Base-by-base conservation (phyloP, 2,329 filamentous ascomycete species). In the Claviceps sp. region DNA sequence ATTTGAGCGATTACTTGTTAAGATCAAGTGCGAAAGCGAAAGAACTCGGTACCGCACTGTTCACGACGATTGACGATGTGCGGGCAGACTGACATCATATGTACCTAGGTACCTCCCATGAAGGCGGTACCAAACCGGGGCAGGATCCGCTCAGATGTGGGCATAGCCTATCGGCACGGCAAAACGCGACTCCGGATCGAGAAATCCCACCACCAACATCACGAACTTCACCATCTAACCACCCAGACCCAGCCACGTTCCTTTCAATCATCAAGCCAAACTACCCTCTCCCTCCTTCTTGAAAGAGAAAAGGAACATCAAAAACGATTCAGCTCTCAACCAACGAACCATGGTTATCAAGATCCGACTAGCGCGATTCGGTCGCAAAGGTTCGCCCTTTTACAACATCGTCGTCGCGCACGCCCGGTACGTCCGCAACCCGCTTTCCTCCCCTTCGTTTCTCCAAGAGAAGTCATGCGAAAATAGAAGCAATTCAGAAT, bases 391-490 rank as follows among this genome's bases (percentile, higher is more conserved):
- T 66, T 68, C 80, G n/a, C 91, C 93, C 2, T 85, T 96, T 62
- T 98, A 95, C 78, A 98, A 98, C 73, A 96, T 98, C 57, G 89
- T 97, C 59, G 87, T 98, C 58, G 81, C 89, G 16, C 91, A 97
- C 64, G 90, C 90, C 47, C 84, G 90, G 87, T 94, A 78, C 36
- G 49, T 16, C 13, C 20, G 2, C 22, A 26, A 20, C 41, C 20
- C 6, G 6, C 2, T 3, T 16, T 22, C 3, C 5, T 8, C 37
- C 42, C 20, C 13, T 22, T 30, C 5, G 11, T 38, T 14, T 50
- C 8, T 1, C 47, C 14, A 16, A 14, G 24, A 43, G 46, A 22
- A 4, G 7, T n/a, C n/a, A 41, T 41, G 40, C n/a, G 3, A 2
- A 42, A 11, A 9, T 4, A 34, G 30, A 11, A 9, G 4, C 30